Base-by-base conservation (phyloP, 1,284 basidiomycete genomes). In the Sphagnurus paluster region DNA sequence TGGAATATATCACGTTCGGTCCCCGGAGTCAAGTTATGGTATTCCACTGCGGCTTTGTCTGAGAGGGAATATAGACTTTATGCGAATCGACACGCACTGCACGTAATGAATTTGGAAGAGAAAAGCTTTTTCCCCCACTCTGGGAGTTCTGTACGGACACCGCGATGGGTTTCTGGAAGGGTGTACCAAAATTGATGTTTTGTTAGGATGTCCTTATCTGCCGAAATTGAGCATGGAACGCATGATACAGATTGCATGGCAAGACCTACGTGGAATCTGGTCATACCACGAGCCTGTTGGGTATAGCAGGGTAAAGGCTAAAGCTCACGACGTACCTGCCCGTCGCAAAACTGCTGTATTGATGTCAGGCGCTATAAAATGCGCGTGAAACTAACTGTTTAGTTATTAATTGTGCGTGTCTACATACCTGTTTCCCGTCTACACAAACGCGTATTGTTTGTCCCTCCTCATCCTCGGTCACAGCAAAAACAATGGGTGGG, bases 1-100 rank as follows among this genome's bases (percentile, higher is more conserved):
- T 87, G 83, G 61, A 89, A 89, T n/a, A 88, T 82, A 40, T 89
- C 86, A 36, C 84, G 77, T 58, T 87, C 75, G 6, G 68, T 66
- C 7, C 65, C 68, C 11, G 74, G 66, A 2, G 71, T 63, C 2
- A 87, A 64, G 16, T 66, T 58, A 29, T 66, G 57, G 52, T 86
- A 83, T 60, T 84, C 80, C 44, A 85, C 84, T 87, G 46, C 8
- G 13, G n/a, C n/a, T n/a, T n/a, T n/a, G n/a, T 51, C 82, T 84
- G 21, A 60, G 52, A 3, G 65, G 56, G 51, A 87, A 87, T 35
- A 66, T 60, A 6, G 1, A 60, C 40, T 0, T 70, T 64, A 14
- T 84, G 81, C 19, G 87, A 70, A 52, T 79, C 75, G 30, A 33
- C 13, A 14, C 30, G 30, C 56, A 86, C 85, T 79, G 45, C 82